These are phyloP conservation scores for Stagonosporopsis vannaccii DNA, from an alignment of 2,329 filamentous ascomycete genomes.

Conservation along the genomic window DNA sequence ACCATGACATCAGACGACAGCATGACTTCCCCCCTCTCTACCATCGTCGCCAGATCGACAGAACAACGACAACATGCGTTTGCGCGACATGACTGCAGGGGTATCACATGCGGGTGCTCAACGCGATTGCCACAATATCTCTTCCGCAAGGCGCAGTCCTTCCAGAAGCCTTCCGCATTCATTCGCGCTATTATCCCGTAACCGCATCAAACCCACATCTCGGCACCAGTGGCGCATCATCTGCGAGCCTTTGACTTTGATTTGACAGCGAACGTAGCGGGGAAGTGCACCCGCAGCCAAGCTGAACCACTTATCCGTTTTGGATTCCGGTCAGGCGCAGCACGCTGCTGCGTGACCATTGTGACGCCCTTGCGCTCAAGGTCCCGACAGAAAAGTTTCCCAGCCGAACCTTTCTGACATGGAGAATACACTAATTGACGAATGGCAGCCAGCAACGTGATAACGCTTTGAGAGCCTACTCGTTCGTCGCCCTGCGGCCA, in stretches of 20 bases:
- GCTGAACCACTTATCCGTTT: conserved; percentile 9
- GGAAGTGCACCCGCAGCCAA: conserved; percentile 12
- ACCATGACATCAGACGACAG: conserved; percentile 6
- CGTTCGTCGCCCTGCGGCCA: conserved; percentile 12
- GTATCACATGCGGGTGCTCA: conserved; percentile 6
- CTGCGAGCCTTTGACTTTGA: conserved; percentile 1
- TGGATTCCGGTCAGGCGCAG: conserved; percentile 14
- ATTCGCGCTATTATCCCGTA: conserved; percentile 13
- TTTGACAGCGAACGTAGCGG: conserved; percentile 7
- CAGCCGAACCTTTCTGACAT: conserved; percentile 15
- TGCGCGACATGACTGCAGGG: conserved; percentile 10
- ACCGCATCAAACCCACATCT: neutral
- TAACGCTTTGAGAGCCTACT: conserved; percentile 16
- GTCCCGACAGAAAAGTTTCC: conserved; percentile 9
- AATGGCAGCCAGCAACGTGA: conserved; percentile 17
- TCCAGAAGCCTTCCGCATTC: conserved; percentile 27
- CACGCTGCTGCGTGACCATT: conserved; percentile 13
- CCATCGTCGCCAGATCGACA: neutral
- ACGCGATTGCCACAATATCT: conserved; percentile 5
- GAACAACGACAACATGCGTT: conserved; percentile 4
- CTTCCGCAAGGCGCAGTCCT: conserved; percentile 16
- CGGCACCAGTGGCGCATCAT: conserved; percentile 8
- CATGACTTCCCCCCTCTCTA: neutral
- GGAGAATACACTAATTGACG: conserved; percentile 20
- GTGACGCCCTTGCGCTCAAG: conserved; percentile 13